Conservation (phyloP, 805 yeast species). For the Pichia insulana region DNA sequence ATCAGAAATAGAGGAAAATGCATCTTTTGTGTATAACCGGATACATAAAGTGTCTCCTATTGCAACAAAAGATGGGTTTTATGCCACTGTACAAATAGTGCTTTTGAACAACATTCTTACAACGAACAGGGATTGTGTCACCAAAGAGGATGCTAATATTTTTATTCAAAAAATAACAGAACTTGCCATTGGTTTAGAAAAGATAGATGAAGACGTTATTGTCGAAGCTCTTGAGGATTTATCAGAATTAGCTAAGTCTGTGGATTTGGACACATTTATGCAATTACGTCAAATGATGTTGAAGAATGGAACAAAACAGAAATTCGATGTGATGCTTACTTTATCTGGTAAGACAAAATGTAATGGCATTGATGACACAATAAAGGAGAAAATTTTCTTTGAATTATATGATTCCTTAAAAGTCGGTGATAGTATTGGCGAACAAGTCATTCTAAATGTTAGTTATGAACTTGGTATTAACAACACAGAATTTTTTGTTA, state of each 20-base stretch:
- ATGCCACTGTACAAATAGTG: background rate
- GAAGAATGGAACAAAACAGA: background rate
- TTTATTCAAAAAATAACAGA: too few relatives aligned
- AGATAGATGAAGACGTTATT: too few relatives aligned
- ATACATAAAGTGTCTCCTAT: background rate
- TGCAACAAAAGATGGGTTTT: background rate
- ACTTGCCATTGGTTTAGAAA: too few relatives aligned
- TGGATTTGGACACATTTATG: constrained; percentile 1
- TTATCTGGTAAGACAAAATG: constrained; percentile 1
- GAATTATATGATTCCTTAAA: background rate
- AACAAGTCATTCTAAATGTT: constrained; percentile 10
- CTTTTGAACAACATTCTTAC: background rate
- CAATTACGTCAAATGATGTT: background rate
- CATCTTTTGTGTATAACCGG: background rate
- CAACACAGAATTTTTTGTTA: background rate
- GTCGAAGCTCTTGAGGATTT: background rate
- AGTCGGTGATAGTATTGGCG: background rate
- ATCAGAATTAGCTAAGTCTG: background rate
- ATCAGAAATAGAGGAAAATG: constrained; percentile 12
- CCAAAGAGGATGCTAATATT: background rate
- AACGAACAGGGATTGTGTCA: background rate
- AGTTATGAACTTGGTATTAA: constrained; percentile 3
- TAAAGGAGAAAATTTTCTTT: constrained; percentile 1
- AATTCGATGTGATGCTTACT: background rate
- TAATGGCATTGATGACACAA: background rate